Conservation (phyloP, 306 rosid species). For the Phaseolus lunatus region DNA sequence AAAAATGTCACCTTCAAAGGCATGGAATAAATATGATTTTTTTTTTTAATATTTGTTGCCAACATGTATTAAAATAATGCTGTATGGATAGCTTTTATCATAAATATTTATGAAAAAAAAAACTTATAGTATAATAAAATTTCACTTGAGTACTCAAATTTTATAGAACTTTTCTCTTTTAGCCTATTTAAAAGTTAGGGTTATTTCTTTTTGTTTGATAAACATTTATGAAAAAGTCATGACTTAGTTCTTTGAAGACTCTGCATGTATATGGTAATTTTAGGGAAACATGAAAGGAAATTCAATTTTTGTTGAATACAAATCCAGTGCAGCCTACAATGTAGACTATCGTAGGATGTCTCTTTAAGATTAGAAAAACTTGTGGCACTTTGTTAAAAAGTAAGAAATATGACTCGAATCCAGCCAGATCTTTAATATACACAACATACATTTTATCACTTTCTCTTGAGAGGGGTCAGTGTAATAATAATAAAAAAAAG, state of each 20-base stretch:
- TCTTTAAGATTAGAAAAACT: background rate
- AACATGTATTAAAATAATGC: background rate
- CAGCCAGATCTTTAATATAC: constrained; percentile 11
- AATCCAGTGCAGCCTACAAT: constrained; percentile 16
- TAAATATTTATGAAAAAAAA: background rate
- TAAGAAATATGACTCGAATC: constrained; percentile 17
- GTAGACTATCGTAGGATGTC: constrained; percentile 8
- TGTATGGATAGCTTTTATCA: background rate
- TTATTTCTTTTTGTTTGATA: background rate
- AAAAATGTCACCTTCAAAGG: constrained; percentile 23
- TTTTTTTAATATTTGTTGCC: background rate
- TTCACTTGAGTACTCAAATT: no score
- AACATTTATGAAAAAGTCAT: background rate
- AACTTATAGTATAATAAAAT: no score
- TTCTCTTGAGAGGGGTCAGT: background rate
- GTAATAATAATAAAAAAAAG: no score
- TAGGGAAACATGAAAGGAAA: constrained; percentile 8
- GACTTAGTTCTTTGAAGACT: background rate
- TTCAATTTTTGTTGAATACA: constrained; percentile 7
- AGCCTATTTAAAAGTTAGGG: no score
- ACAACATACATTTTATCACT: constrained; percentile 2
- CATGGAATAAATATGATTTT: background rate
- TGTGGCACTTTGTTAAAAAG: background rate
- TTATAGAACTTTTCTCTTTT: no score
- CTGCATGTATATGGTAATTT: background rate